These are phyloP conservation scores for Meyerozyma carpophila DNA, from an alignment of 1,139 yeast species.

Conservation along the genomic window DNA sequence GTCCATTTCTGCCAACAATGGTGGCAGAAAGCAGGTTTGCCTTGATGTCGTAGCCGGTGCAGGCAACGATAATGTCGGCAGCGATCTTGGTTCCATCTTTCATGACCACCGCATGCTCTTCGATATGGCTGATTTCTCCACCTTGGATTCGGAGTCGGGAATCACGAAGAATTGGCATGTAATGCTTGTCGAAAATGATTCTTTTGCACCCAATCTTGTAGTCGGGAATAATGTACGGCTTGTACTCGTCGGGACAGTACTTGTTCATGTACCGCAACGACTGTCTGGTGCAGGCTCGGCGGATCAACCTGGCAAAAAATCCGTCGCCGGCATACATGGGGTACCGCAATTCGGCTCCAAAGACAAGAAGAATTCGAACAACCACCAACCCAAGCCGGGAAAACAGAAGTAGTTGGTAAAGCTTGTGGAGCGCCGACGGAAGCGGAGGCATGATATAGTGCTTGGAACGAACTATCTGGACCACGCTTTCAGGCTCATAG, in stretches of 20 bases:
- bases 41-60: slow-evolving; percentile 35
- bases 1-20: slow-evolving; percentile 24
- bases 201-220: slow-evolving; percentile 42
- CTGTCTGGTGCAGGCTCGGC: slow-evolving; percentile 18
- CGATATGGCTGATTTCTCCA: slow-evolving; percentile 21
- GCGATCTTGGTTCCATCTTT: slow-evolving; percentile 23
- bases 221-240: slow-evolving; percentile 28
- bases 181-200: slow-evolving; percentile 33
- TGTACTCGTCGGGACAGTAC: slow-evolving; percentile 30
- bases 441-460: slow-evolving; percentile 40
- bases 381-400: slow-evolving; percentile 22
- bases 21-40: slow-evolving; percentile 2
- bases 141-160: slow-evolving; percentile 24
- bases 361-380: slow-evolving; percentile 24
- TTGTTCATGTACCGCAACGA: slow-evolving; percentile 25
- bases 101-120: slow-evolving; percentile 25
- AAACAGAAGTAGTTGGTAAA: slow-evolving; percentile 22
- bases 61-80: slow-evolving; percentile 40
- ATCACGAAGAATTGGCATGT: slow-evolving; percentile 30
- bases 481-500: slow-evolving; percentile 22
- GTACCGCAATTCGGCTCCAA: slow-evolving; percentile 28
- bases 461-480: slow-evolving; percentile 33
- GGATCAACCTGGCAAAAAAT: slow-evolving; percentile 18
- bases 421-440: slow-evolving; percentile 15
- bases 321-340: slow-evolving; percentile 34